These are phyloP conservation scores for Alternaria tenuissima DNA, from an alignment of 2,329 filamentous ascomycete species.

Conservation along the genomic window DNA sequence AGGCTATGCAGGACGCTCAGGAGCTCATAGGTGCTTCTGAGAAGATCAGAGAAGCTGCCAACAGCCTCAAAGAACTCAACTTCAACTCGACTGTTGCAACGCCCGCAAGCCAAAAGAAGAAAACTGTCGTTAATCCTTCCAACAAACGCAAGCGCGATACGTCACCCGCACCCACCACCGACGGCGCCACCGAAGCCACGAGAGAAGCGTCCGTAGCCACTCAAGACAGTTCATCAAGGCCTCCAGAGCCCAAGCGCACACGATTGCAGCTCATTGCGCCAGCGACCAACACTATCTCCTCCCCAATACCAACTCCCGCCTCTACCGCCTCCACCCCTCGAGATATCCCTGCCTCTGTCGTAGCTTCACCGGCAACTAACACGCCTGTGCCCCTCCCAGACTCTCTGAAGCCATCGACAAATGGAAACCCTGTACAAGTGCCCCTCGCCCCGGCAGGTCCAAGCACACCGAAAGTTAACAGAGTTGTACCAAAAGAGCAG, in stretches of 20 bases:
- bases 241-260: constrained; percentile 43
- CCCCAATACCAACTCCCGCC: constrained; percentile 21
- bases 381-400: constrained; percentile 24
- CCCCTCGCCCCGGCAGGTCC: constrained; percentile 57
- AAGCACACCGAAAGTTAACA: constrained; percentile 35
- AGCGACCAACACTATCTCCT: constrained; percentile 17
- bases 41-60: constrained; percentile 46
- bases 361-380: constrained; percentile 23
- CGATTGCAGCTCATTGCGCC: constrained; percentile 32
- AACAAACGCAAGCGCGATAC: constrained; percentile 66
- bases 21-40: constrained; percentile 48
- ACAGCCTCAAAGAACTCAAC: constrained; percentile 45
- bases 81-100: constrained; percentile 34
- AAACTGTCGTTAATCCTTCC: constrained; percentile 31
- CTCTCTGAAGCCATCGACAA: constrained; percentile 27
- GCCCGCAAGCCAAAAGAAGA: constrained; percentile 33
- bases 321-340: constrained; percentile 21
- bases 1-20: constrained; percentile 55
- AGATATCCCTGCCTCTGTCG: constrained; percentile 17
- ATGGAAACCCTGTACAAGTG: constrained; percentile 42
- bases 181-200: constrained; percentile 22
- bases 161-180: constrained; percentile 42
- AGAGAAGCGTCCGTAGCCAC: constrained; percentile 37
- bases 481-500: constrained; percentile 19
- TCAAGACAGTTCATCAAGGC: constrained; percentile 36